Base-by-base conservation (phyloP, 1,139 yeast genomes). In the Debaryomyces robertsiae region DNA sequence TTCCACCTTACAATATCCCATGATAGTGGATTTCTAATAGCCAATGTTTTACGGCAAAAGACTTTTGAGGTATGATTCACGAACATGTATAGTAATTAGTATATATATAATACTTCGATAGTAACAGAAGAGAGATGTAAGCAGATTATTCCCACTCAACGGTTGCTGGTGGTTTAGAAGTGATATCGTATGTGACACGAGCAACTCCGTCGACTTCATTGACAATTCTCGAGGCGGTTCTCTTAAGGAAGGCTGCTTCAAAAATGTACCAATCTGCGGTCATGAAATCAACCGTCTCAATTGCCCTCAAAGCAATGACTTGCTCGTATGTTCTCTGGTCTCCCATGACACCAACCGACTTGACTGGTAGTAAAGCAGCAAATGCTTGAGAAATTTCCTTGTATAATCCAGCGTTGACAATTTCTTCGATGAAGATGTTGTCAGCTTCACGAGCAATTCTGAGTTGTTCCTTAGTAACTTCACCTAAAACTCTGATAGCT, bases 341-440 rank as follows among this genome's bases (percentile, higher is more conserved):
- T 61, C 99, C 99, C 96, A 89, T 89, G 52, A 93, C 99, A 74
- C 99, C 99, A 44, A 93, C 99, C 42, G 97, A 86, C 73, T 90
- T 91, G 54, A 94, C 98, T 17, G 99, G 99, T 60, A 93, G 77
- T 57, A 93, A 77, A 51, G 95, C 93, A 45, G 98, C 99, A 63
- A 94, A 93, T 13, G 98, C 98, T 74, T 93, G 99, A 34, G 97
- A 87, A 54, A 94, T 93, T 60, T 91, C 76, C 63, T 86, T 79
- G 75, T 93, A 93, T 57, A 94, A 74, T 44, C 98, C 98, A 44
- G 96, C 96, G 51, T 82, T 82, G 62, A 77, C 85, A 65, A 93
- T 93, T 75, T 93, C 99, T 68, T 87, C 95, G 61, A 93, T 93
- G 79, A 88, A 93, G 57, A 93, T 93, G 66, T 75, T 77, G 65